Base-by-base conservation (phyloP, 116 monocot species). In the Dioscorea cayenensis region DNA sequence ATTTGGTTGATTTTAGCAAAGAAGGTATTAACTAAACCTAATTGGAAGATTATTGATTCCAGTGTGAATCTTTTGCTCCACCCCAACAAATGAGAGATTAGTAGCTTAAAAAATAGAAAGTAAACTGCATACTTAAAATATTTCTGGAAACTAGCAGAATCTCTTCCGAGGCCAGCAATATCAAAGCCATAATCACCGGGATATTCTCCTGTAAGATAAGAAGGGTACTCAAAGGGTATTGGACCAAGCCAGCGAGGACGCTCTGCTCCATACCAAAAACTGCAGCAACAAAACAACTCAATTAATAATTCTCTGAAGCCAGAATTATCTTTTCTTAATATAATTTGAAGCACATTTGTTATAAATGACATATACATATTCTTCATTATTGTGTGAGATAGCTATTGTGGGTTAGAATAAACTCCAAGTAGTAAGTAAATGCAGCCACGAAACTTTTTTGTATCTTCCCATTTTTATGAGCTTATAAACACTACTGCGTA, bases 151-250 rank as follows among this genome's bases (percentile, higher is more conserved):
- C 79, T 74, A 51, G 48, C 77, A 63, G 91, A 85, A 68, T 94
- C 91, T 75, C 87, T 91, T 75, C 78, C 78, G 68, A 94, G 79
- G 70, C 91, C 89, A 81, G 94, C 91, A 62, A 94, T 50, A 80
- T 99, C 99, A 71, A 94, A 99, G 48, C 94, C 94, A 70, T 99
- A 99, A 82, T 99, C 99, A 73, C 99, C 99, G 52, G 99, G 94
- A 75, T 86, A 75, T 60, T 94, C 87, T 75, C 99, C 94, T 49
- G 72, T 83, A 60, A 99, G 88, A 82, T 99, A 76, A 58, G 84
- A 14, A 43, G 99, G 99, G 77, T 94, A 99, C 13, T 91, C 72
- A 70, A 82, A 99, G 21, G 83, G 77, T 28, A 99, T 79, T 60
- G 99, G 94, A 68, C 99, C 99, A 76, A 99, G 94, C 99, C 94